Conservation (phyloP, 768 basidiomycete species). For the Russula earlei region DNA sequence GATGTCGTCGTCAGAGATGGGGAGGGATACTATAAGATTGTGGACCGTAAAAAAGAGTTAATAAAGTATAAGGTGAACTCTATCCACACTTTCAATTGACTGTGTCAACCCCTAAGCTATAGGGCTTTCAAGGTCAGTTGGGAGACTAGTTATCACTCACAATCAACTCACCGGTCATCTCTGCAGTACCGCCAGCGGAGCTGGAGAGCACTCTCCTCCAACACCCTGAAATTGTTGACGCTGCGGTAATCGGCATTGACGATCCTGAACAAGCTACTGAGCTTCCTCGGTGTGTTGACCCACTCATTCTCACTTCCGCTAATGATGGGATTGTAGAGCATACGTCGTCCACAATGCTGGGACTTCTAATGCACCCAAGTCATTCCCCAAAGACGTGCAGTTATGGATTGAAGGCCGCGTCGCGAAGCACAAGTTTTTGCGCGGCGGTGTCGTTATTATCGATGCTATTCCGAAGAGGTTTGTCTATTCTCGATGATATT, state of each 20-base stretch:
- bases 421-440: slow-evolving; percentile 64
- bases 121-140: slow-evolving; percentile 67
- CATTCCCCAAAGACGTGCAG: slow-evolving; percentile 44
- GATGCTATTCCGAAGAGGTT: slow-evolving; percentile 64
- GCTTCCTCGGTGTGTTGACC: slow-evolving; percentile 49
- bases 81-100: neutral
- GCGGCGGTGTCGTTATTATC: slow-evolving; percentile 61
- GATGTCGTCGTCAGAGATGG: slow-evolving; percentile 61
- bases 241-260: slow-evolving; percentile 71
- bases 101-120: neutral
- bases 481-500: slow-evolving; percentile 3
- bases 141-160: neutral
- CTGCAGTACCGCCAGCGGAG: slow-evolving; percentile 77
- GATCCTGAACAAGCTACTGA: slow-evolving; percentile 66
- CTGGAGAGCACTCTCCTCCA: slow-evolving; percentile 67
- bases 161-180: neutral
- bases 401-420: slow-evolving; percentile 64
- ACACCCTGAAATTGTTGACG: slow-evolving; percentile 70
- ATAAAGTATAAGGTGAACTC: slow-evolving; percentile 60
- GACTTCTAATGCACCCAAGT: slow-evolving; percentile 29
- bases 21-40: slow-evolving; percentile 67
- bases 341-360: slow-evolving; percentile 46
- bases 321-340: slow-evolving; percentile 33
- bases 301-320: neutral
- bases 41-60: slow-evolving; percentile 66